phyloP scores from a whole-genome alignment of 768 basidiomycete species.

The Lactarius tabidus region DNA sequence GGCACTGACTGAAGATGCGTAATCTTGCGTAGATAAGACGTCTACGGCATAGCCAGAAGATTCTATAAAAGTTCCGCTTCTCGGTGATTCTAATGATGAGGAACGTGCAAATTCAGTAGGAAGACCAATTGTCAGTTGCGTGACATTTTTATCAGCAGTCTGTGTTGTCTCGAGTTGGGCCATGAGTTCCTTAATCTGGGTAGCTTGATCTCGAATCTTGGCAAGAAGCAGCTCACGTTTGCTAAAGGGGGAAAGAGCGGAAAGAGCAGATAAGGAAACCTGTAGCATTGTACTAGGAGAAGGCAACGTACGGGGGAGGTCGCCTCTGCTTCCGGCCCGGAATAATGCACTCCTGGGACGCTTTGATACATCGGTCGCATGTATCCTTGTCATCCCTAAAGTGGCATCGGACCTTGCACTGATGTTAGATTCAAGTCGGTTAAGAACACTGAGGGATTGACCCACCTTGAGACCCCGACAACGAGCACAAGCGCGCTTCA shows the following conservation, averaged over 20 bases:
- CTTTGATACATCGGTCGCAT: slow-evolving; percentile 70
- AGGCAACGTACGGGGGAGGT: slow-evolving; percentile 62
- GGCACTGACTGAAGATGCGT: slow-evolving; percentile 14
- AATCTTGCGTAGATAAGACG: slow-evolving; percentile 1
- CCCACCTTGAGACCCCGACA: slow-evolving; percentile 26
- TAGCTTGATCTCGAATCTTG: slow-evolving; percentile 70
- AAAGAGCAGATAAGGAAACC: slow-evolving; percentile 4
- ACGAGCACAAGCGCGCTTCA: slow-evolving; percentile 27
- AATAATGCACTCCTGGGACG: slow-evolving; percentile 69
- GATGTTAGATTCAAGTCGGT: background rate
- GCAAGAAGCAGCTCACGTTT: slow-evolving; percentile 79
- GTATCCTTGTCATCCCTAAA: slow-evolving; percentile 67
- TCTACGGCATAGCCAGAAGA: slow-evolving; percentile 12
- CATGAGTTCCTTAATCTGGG: slow-evolving; percentile 70
- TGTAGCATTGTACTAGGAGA: background rate
- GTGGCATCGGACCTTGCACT: slow-evolving; percentile 63
- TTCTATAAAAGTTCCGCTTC: slow-evolving; percentile 8
- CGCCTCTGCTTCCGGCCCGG: slow-evolving; percentile 83
- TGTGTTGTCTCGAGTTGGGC: slow-evolving; percentile 54
- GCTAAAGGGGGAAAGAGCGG: slow-evolving; percentile 34
- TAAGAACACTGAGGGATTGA: background rate
- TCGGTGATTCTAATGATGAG: slow-evolving; percentile 26
- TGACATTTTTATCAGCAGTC: slow-evolving; percentile 16
- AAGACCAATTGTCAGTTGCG: slow-evolving; percentile 21
- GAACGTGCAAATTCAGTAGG: slow-evolving; percentile 24